Conservation (phyloP, 192 early-diverging fungal genomes). For the Umbelopsis sp. region DNA sequence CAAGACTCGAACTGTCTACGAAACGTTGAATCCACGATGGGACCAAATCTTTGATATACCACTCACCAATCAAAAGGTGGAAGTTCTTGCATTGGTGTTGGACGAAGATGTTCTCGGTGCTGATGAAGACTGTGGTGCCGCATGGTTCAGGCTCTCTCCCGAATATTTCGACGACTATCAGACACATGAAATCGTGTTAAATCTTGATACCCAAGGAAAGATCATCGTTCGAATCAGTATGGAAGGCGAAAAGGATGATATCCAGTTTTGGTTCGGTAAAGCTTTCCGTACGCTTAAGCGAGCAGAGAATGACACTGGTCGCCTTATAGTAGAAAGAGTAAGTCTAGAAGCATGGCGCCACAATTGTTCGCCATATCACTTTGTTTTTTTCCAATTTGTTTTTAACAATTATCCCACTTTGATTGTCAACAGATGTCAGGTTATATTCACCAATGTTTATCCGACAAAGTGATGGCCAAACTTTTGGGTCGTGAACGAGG, state of each 20-base stretch:
- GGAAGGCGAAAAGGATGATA: conserved; percentile 77
- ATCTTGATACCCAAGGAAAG: conserved; percentile 68
- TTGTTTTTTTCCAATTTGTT: neutral
- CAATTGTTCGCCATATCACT: no score
- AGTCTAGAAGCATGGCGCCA: no score
- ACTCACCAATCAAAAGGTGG: conserved; percentile 47
- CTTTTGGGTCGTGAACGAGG: conserved; percentile 52
- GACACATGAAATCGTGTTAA: conserved; percentile 68
- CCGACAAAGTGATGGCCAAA: conserved; percentile 58
- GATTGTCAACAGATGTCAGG: conserved; percentile 54
- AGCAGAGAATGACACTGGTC: conserved; percentile 67
- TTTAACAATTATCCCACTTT: neutral
- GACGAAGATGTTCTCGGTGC: conserved; percentile 58
- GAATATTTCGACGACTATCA: conserved; percentile 58
- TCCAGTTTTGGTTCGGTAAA: conserved; percentile 82
- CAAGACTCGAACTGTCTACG: conserved; percentile 61
- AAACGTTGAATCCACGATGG: conserved; percentile 80
- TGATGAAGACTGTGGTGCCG: conserved; percentile 63
- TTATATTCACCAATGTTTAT: conserved; percentile 64
- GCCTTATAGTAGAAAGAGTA: conserved; percentile 71
- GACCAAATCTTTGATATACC: conserved; percentile 75
- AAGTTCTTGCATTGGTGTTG: conserved; percentile 46
- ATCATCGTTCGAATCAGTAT: conserved; percentile 72
- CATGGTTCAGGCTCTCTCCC: conserved; percentile 60
- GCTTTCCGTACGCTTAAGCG: conserved; percentile 73